phyloP scores from a whole-genome alignment of 345 rosid genomes.

The Populus simonii region DNA sequence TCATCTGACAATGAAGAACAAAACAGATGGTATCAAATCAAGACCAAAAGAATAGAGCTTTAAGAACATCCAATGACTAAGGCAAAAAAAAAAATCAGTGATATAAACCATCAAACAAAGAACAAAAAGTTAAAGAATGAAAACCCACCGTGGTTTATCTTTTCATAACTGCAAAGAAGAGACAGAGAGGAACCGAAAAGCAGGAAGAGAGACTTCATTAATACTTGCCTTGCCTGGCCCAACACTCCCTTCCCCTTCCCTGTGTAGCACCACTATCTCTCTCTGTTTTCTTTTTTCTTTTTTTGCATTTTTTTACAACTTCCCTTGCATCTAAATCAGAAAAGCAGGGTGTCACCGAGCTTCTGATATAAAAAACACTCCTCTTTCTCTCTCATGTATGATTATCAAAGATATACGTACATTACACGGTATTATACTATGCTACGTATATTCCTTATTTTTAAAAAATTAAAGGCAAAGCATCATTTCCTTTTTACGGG shows the following conservation, averaged over 20 bases:
- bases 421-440: too few species aligned
- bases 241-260: neutral
- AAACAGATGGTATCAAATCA: neutral
- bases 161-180: neutral
- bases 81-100: neutral
- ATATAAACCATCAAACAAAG: neutral
- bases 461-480: too few species aligned
- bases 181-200: slow-evolving; percentile 17
- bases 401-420: too few species aligned
- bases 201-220: slow-evolving; percentile 24
- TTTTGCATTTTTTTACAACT: neutral
- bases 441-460: too few species aligned
- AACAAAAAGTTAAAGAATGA: neutral
- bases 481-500: neutral
- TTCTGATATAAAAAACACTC: slow-evolving; percentile 17
- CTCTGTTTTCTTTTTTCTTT: neutral
- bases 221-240: neutral
- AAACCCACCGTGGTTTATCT: slow-evolving; percentile 36
- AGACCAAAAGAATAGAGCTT: neutral
- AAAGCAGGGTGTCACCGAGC: slow-evolving; percentile 22
- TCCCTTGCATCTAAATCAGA: slow-evolving; percentile 32
- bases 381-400: too few species aligned
- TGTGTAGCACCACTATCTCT: neutral
- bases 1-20: neutral
- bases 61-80: neutral